Percentiles rank a stretch among this genome's conserved stretches.
Evolutionary conservation across 2,329 filamentous ascomycete genomes (phyloP).

Genomic region (Trichoderma sp.): DNA sequence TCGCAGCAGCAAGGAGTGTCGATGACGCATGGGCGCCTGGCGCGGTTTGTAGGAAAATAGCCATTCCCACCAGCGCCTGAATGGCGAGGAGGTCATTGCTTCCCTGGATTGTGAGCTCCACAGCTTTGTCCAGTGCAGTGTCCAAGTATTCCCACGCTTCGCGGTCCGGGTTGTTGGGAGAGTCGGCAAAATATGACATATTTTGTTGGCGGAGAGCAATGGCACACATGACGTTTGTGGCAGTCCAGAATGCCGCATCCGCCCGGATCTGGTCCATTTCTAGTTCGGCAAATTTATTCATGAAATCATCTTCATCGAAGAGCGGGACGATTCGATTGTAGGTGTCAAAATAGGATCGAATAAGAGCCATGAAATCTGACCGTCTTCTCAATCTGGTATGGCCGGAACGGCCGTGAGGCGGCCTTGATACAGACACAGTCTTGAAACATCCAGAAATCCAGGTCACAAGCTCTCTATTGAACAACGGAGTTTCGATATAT

Average conservation of each 20-base stretch:
- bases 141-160: neutral
- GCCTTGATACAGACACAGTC: neutral
- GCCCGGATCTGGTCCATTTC: neutral
- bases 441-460: neutral
- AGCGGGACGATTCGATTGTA: neutral
- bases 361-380: neutral
- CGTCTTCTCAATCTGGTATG: neutral
- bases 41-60: conserved; percentile 1
- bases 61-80: conserved; percentile 6
- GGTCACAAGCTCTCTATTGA: neutral
- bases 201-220: neutral
- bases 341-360: neutral
- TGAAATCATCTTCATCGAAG: neutral
- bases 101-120: neutral
- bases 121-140: neutral
- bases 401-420: neutral
- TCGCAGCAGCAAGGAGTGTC: neutral
- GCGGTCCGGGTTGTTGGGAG: neutral
- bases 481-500: neutral
- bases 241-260: neutral
- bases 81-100: neutral
- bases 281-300: neutral
- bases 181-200: neutral
- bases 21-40: neutral
- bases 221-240: conserved; percentile 9